Evolutionary conservation across 169 alveolate genomes (phyloP), one percentile per base, ranked within the genome.

Genomic region (Plasmodium berghei): DNA sequence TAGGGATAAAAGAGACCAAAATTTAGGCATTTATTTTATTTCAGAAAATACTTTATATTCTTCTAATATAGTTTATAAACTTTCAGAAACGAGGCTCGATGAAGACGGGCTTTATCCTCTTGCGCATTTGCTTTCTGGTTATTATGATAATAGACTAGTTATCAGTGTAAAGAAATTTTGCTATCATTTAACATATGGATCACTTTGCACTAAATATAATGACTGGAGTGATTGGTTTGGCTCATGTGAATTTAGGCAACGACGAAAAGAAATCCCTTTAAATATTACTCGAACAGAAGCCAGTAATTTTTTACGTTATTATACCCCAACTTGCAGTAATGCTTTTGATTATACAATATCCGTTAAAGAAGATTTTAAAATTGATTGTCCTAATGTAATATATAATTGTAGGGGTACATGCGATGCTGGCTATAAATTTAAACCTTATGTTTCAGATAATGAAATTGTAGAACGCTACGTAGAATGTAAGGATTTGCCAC

Each of bases 171-270:
- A 58, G 10, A 75, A 67, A 62, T 75, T 75, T 45, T 75, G 89
- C 22, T 75, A 75, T 75, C 69, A 58, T 63, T 54, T 75, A 67
- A 34, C 46, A 63, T 26, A 75, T 75, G 89, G 89, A 22, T 56
- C 77, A 22, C 46, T 66, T 49, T 75, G 89, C 49, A 10, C 34
- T 5, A 75, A 75, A 45, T 75, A 75, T 75, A 49, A 49, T 55
- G 89, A 75, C 16, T 75, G 89, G 89, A 62, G 75, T 18, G 89
- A 75, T 14, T 75, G 89, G 89, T 22, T 42, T 49, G 89, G 89
- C 1, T 70, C 89, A 62, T 75, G 89, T 75, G 89, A 75, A 63
- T 75, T 75, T 75, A 64, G 75, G 45, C 63, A 26, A 75, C 63
- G 89, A 64, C 75, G 64, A 67, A 42, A 75, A 48, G 26, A 28